Percentiles rank a stretch among this genome's conserved stretches.
Conservation (phyloP, 2,329 filamentous ascomycete genomes). For the Talaromyces pinophilus region DNA sequence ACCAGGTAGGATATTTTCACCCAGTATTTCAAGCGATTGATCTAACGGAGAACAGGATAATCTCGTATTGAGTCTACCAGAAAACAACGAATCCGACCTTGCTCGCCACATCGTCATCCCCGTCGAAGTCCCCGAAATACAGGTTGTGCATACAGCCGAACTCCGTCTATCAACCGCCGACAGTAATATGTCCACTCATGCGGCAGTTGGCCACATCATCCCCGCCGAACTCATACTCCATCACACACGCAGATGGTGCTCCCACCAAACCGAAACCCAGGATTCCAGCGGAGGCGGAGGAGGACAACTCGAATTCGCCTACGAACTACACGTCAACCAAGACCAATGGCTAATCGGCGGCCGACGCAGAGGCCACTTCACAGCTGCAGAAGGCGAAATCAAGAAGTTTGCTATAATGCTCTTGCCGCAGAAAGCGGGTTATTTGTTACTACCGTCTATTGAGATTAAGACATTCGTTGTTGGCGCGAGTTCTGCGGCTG, state of each 20-base stretch:
- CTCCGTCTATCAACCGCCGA: constrained; percentile 32
- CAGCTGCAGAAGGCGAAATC: constrained; percentile 48
- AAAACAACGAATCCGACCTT: constrained; percentile 38
- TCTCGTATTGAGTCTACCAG: constrained; percentile 35
- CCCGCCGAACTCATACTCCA: constrained; percentile 52
- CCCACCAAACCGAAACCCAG: constrained; percentile 28
- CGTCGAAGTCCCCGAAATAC: constrained; percentile 81
- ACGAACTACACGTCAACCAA: constrained; percentile 72
- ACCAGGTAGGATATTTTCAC: constrained; percentile 44
- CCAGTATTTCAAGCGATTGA: background rate
- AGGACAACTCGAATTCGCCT: constrained; percentile 71
- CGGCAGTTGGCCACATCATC: constrained; percentile 51
- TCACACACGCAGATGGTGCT: constrained; percentile 59
- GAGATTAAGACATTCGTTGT: constrained; percentile 68
- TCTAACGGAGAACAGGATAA: constrained; percentile 34
- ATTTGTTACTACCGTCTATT: constrained; percentile 73
- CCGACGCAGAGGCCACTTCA: constrained; percentile 75
- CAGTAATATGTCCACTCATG: constrained; percentile 21
- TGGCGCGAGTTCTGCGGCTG: constrained; percentile 22
- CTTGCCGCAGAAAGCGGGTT: constrained; percentile 76
- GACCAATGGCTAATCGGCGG: constrained; percentile 87
- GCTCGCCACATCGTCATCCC: constrained; percentile 75
- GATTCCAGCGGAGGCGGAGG: constrained; percentile 35
- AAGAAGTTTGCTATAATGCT: constrained; percentile 68
- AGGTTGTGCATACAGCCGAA: constrained; percentile 75